Evolutionary conservation across 129 eudicot genomes (phyloP).

Genomic region (Helianthus annuus): DNA sequence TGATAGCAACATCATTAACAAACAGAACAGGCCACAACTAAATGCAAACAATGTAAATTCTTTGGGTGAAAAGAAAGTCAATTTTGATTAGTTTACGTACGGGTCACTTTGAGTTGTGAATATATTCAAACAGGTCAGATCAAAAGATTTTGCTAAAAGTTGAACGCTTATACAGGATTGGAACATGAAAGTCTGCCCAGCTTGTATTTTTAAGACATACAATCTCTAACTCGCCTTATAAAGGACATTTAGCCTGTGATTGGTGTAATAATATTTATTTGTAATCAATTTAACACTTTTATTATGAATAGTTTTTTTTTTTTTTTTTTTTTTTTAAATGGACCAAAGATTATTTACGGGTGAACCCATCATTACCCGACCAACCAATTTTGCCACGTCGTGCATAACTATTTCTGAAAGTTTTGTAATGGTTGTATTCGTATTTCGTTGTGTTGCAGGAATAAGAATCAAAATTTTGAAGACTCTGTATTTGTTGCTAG

Average conservation of each 20-base stretch:
- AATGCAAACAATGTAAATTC: not conserved
- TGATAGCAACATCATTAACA: not conserved
- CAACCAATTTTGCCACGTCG: too few relatives aligned
- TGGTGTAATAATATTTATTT: too few relatives aligned
- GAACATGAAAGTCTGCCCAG: not conserved
- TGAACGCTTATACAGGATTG: not conserved
- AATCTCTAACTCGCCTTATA: too few relatives aligned
- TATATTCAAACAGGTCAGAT: not conserved
- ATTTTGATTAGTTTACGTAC: not conserved
- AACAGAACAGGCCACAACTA: not conserved
- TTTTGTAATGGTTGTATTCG: not conserved
- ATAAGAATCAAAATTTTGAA: constrained; percentile 16
- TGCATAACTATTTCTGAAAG: too few relatives aligned
- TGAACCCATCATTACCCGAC: too few relatives aligned
- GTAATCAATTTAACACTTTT: too few relatives aligned
- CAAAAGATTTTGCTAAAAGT: not conserved
- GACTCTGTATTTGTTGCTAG: constrained; percentile 23
- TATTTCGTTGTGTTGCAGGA: constrained; percentile 25
- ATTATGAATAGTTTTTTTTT: too few relatives aligned
- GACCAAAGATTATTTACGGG: too few relatives aligned
- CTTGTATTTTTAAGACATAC: not conserved
- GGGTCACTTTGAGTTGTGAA: not conserved
- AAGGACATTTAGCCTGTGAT: too few relatives aligned
- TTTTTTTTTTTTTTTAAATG: too few relatives aligned
- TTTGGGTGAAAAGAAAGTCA: not conserved